A percentile compares a stretch with the other conserved stretches of the same genome.
phyloP scores from a whole-genome alignment of 306 rosid genomes.

The Cucurbita moschata region DNA sequence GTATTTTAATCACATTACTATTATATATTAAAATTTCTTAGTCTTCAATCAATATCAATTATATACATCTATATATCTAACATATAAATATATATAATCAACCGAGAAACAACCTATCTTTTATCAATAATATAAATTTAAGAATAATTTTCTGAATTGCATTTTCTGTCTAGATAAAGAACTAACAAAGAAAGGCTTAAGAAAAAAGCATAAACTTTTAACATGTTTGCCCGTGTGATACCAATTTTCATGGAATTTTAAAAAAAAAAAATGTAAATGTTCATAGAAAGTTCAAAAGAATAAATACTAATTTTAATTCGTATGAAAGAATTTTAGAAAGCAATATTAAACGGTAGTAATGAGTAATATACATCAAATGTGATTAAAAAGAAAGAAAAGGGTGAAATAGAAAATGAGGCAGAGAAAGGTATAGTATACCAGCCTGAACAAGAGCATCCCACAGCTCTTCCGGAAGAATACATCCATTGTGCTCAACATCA shows the following conservation, averaged over 20 bases:
- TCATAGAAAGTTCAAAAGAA: background rate
- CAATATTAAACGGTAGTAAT: background rate
- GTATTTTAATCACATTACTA: too few species aligned
- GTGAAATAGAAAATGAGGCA: background rate
- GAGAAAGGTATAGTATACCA: slow-evolving; percentile 27
- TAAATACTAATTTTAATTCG: background rate
- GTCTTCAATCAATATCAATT: too few species aligned
- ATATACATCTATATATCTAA: too few species aligned
- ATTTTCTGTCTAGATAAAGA: background rate
- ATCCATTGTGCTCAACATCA: slow-evolving; percentile 82
- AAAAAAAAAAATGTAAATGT: background rate
- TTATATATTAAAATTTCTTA: too few species aligned
- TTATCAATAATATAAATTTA: too few species aligned
- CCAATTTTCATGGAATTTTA: background rate
- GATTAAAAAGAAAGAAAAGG: background rate
- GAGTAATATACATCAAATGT: background rate
- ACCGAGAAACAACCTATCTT: too few species aligned
- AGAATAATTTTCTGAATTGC: background rate
- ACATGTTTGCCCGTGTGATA: background rate
- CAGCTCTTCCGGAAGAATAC: slow-evolving; percentile 87
- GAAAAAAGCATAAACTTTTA: background rate
- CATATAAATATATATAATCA: too few species aligned
- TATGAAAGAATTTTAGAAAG: background rate
- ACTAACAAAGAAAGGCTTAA: background rate
- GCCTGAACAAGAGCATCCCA: slow-evolving; percentile 89